Evolutionary conservation across 768 basidiomycete genomes (phyloP).

Genomic region (Leccinum subtestaceum): DNA sequence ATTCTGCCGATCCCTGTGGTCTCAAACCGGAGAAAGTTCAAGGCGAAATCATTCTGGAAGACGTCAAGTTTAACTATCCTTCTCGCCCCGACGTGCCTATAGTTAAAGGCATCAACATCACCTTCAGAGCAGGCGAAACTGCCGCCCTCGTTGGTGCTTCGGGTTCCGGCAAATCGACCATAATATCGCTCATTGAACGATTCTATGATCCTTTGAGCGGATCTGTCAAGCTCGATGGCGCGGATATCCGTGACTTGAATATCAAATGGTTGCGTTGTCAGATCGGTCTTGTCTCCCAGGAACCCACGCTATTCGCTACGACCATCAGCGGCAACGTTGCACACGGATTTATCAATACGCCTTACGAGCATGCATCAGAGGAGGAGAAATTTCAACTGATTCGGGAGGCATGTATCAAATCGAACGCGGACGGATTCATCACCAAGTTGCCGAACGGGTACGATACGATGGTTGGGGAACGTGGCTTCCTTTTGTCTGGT

Average conservation of each 20-base stretch:
- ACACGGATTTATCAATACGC: conserved; percentile 78
- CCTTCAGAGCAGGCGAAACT: background rate
- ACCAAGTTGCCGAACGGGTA: conserved; percentile 78
- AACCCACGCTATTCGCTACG: conserved; percentile 55
- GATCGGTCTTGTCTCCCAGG: background rate
- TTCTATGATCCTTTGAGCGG: background rate
- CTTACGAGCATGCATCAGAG: conserved; percentile 59
- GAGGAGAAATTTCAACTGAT: conserved; percentile 76
- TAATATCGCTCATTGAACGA: background rate
- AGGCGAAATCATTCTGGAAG: background rate
- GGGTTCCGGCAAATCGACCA: background rate
- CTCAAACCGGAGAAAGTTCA: background rate
- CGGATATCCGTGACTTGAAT: background rate
- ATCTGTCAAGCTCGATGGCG: background rate
- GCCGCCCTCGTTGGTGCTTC: background rate
- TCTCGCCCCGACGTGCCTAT: background rate
- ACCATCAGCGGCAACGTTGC: conserved; percentile 81
- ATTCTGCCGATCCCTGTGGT: background rate
- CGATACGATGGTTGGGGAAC: conserved; percentile 86
- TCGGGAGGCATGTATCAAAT: conserved; percentile 83
- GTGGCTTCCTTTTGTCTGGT: conserved; percentile 80
- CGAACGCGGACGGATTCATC: conserved; percentile 90
- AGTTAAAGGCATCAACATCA: background rate
- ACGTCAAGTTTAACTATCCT: background rate
- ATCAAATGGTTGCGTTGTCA: background rate